A percentile compares a stretch with the other conserved stretches of the same genome.
Conservation (phyloP, 169 alveolate species). For the Babesia bigemina region DNA sequence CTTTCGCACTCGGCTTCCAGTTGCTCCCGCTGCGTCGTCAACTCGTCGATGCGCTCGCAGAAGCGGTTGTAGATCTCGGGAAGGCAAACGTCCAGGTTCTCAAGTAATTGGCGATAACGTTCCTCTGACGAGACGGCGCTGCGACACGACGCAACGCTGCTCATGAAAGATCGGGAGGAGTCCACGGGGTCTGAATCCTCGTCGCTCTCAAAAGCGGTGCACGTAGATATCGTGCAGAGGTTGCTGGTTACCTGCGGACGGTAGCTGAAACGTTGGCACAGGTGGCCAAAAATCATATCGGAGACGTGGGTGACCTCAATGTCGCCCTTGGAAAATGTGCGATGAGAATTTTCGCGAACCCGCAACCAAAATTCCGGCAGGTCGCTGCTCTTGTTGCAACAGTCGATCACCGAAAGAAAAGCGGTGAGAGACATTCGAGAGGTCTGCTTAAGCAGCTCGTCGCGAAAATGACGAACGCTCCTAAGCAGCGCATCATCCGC, state of each 20-base stretch:
- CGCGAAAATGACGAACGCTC: conserved; percentile 56
- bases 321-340: conserved; percentile 13
- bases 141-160: background rate
- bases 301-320: conserved; percentile 34
- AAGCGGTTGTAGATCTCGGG: conserved; percentile 44
- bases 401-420: conserved; percentile 37
- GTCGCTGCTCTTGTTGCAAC: conserved; percentile 38
- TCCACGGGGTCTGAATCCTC: background rate
- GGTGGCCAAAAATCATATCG: conserved; percentile 49
- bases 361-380: conserved; percentile 59
- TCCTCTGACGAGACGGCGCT: conserved; percentile 23
- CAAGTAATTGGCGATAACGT: conserved; percentile 48
- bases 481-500: conserved; percentile 49
- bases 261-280: conserved; percentile 29
- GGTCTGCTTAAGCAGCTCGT: conserved; percentile 50
- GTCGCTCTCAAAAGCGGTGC: conserved; percentile 21
- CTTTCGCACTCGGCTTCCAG: conserved; percentile 22
- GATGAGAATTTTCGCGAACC: conserved; percentile 44
- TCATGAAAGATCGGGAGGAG: conserved; percentile 1
- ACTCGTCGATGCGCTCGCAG: conserved; percentile 46
- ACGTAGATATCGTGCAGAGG: conserved; percentile 30
- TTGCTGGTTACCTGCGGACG: background rate
- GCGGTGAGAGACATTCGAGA: conserved; percentile 25
- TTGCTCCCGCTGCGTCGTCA: conserved; percentile 32
- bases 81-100: conserved; percentile 41